Percentiles rank a stretch among this genome's conserved stretches.
Evolutionary conservation across 2,329 filamentous ascomycete genomes (phyloP).

Genomic region (Colletotrichum trifolii): DNA sequence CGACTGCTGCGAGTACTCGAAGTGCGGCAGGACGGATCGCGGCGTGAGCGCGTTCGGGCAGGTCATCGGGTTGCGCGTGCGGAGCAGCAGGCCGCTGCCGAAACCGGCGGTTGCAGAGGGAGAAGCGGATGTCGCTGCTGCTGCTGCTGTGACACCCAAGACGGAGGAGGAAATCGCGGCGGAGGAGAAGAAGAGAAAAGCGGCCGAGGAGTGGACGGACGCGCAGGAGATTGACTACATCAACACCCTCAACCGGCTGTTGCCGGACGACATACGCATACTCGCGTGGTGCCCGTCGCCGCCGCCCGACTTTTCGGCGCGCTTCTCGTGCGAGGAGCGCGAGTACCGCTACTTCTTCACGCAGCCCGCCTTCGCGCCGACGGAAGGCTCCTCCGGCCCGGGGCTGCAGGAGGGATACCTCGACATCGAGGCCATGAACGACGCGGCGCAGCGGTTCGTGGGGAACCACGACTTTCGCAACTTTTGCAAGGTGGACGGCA

Average conservation of each 20-base stretch:
- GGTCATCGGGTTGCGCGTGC: conserved; percentile 84
- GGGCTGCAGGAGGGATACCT: conserved; percentile 77
- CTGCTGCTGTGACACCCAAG: conserved; percentile 41
- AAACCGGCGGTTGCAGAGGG: conserved; percentile 37
- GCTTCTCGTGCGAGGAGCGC: conserved; percentile 91
- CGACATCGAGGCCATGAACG: conserved; percentile 86
- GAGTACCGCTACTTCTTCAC: conserved; percentile 99
- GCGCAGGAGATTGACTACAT: conserved; percentile 84
- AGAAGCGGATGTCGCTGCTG: conserved; percentile 61
- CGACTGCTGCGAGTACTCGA: conserved; percentile 89
- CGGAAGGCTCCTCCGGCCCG: conserved; percentile 57
- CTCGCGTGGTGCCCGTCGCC: conserved; percentile 92
- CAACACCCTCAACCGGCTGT: conserved; percentile 83
- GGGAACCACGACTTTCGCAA: conserved; percentile 96
- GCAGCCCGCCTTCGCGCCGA: conserved; percentile 85
- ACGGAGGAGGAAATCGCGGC: conserved; percentile 32
- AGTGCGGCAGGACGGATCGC: conserved; percentile 91
- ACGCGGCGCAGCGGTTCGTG: conserved; percentile 82
- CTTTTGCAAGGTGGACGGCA: conserved; percentile 92
- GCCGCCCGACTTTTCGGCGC: conserved; percentile 84
- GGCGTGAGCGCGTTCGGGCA: conserved; percentile 98
- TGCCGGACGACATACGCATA: conserved; percentile 89
- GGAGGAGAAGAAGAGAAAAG: conserved; percentile 44
- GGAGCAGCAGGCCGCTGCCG: conserved; percentile 78
- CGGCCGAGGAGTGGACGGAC: conserved; percentile 66